Evolutionary conservation across 345 rosid genomes (phyloP).

Genomic region (Populus tremula): DNA sequence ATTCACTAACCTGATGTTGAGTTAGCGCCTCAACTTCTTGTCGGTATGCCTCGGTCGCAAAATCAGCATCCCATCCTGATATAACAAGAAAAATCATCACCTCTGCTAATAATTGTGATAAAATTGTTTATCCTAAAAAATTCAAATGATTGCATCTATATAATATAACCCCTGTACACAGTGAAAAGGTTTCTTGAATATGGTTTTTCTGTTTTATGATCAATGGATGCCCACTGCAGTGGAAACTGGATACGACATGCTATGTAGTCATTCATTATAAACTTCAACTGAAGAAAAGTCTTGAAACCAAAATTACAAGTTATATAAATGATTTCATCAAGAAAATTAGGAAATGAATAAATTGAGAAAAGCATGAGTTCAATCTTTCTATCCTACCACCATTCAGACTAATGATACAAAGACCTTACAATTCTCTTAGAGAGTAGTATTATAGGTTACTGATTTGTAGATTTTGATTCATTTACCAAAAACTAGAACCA

Average conservation of each 20-base stretch:
- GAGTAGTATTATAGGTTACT: background rate
- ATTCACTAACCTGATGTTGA: constrained; percentile 74
- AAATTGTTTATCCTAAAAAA: background rate
- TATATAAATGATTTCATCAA: background rate
- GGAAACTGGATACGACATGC: background rate
- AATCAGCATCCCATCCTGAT: constrained; percentile 98
- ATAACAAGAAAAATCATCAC: background rate
- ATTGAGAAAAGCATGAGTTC: background rate
- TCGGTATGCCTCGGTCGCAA: constrained; percentile 99
- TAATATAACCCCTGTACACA: background rate
- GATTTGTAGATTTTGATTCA: constrained; percentile 3
- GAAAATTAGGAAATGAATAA: background rate
- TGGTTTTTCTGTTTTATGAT: background rate
- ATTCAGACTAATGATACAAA: background rate
- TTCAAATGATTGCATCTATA: background rate
- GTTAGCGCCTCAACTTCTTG: constrained; percentile 94
- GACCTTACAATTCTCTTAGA: constrained; percentile 4
- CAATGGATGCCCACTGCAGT: background rate
- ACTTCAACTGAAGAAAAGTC: background rate
- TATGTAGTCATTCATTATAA: background rate
- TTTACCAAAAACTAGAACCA: background rate
- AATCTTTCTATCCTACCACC: background rate
- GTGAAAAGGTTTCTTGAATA: background rate
- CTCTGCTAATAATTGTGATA: background rate
- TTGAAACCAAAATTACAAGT: background rate